Conservation (phyloP, 1,284 basidiomycete species). For the Marasmius sp. region DNA sequence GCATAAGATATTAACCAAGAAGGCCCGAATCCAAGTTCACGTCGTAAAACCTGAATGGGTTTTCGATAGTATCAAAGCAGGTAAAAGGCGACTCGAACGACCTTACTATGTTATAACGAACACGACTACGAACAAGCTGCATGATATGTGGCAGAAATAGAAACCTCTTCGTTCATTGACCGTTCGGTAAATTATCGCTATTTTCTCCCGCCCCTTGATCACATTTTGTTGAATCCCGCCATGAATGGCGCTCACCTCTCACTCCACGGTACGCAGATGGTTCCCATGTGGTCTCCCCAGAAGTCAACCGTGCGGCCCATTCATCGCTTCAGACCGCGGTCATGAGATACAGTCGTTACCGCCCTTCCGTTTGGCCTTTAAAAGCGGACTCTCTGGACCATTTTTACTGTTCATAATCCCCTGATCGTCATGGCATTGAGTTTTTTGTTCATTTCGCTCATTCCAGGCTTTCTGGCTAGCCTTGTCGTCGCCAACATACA, state of each 20-base stretch:
- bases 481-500: neutral
- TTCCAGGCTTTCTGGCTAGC: neutral
- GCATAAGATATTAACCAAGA: slow-evolving; percentile 54
- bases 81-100: slow-evolving; percentile 56
- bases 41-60: slow-evolving; percentile 76
- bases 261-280: too few relatives aligned
- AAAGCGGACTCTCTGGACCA: too few relatives aligned
- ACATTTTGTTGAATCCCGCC: neutral
- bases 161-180: neutral
- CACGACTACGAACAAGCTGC: slow-evolving; percentile 28
- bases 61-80: slow-evolving; percentile 57
- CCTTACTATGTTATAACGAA: slow-evolving; percentile 49
- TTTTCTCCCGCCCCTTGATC: neutral
- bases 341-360: too few relatives aligned
- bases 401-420: too few relatives aligned
- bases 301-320: too few relatives aligned
- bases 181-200: neutral
- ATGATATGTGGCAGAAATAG: slow-evolving; percentile 21
- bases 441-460: neutral
- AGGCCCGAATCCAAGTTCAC: slow-evolving; percentile 43
- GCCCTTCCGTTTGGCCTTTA: too few relatives aligned
- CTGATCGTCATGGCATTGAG: neutral
- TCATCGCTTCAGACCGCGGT: too few relatives aligned
- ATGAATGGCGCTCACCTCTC: too few relatives aligned
- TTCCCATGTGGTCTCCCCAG: too few relatives aligned